These are phyloP conservation scores for Lathyrus oleraceus DNA, from an alignment of 306 rosid species.

Conservation along the genomic window DNA sequence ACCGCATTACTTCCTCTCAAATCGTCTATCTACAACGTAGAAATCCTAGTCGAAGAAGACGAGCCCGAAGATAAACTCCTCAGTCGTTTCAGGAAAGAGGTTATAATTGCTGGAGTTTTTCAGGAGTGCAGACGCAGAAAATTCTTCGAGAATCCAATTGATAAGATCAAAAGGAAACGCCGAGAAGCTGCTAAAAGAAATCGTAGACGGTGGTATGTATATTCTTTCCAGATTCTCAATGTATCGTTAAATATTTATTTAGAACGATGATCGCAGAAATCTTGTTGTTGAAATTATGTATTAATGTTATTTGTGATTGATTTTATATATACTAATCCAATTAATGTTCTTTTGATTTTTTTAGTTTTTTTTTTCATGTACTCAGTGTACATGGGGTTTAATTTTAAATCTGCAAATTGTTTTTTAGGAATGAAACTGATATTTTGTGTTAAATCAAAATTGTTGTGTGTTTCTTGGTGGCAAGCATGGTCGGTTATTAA, in stretches of 20 bases:
- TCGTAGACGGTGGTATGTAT: conserved; percentile 58
- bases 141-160: conserved; percentile 65
- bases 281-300: background rate
- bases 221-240: background rate
- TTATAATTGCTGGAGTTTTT: conserved; percentile 66
- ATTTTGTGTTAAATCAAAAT: background rate
- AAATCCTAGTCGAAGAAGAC: conserved; percentile 57
- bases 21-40: conserved; percentile 57
- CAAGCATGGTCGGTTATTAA: conserved; percentile 26
- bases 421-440: background rate
- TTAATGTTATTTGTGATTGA: background rate
- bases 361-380: too few species aligned
- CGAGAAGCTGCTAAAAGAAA: conserved; percentile 74
- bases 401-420: background rate
- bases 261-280: background rate
- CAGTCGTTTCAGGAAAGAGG: conserved; percentile 64
- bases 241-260: too few species aligned
- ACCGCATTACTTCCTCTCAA: conserved; percentile 46
- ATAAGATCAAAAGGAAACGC: conserved; percentile 61
- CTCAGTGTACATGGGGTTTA: background rate
- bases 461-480: background rate
- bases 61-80: conserved; percentile 71
- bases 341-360: background rate
- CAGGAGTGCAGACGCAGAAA: conserved; percentile 69
- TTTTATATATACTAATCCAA: background rate